Conservation (phyloP, 768 basidiomycete genomes). For the Phanerochaete sordida region DNA sequence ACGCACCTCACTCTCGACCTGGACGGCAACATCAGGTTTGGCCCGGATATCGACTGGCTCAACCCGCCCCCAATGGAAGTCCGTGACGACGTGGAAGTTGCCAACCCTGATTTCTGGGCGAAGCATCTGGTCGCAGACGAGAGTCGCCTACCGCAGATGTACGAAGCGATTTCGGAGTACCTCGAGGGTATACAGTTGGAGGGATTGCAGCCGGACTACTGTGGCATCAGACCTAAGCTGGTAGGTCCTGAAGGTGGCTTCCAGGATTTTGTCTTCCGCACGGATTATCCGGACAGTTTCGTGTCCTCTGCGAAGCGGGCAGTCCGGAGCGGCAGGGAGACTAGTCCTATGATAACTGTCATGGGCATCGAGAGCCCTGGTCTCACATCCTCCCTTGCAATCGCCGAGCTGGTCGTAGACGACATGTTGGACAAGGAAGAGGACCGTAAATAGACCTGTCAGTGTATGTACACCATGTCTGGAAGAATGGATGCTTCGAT, state of each 20-base stretch:
- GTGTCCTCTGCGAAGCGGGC: background rate
- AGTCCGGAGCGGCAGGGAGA: conserved; percentile 22
- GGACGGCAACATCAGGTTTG: conserved; percentile 82
- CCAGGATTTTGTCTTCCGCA: conserved; percentile 78
- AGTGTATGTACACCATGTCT: background rate
- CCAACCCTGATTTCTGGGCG: conserved; percentile 74
- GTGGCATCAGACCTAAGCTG: conserved; percentile 87
- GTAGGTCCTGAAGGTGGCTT: conserved; percentile 70
- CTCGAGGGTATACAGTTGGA: conserved; percentile 58
- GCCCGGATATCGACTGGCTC: conserved; percentile 91
- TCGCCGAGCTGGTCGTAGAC: conserved; percentile 79
- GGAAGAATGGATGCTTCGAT: background rate
- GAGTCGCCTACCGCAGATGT: conserved; percentile 59
- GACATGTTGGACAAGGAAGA: conserved; percentile 38
- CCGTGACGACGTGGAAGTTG: conserved; percentile 31
- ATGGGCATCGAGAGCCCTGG: conserved; percentile 94
- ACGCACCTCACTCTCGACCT: conserved; percentile 91
- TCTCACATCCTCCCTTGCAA: conserved; percentile 80
- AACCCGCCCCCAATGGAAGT: conserved; percentile 40
- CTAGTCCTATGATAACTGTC: conserved; percentile 67
- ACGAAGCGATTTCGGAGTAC: conserved; percentile 68
- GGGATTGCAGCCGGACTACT: conserved; percentile 77
- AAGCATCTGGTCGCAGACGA: conserved; percentile 61
- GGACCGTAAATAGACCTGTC: background rate
- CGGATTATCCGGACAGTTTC: conserved; percentile 51